Base-by-base conservation (phyloP, 345 rosid species). In the Pugionium dolabratum region DNA sequence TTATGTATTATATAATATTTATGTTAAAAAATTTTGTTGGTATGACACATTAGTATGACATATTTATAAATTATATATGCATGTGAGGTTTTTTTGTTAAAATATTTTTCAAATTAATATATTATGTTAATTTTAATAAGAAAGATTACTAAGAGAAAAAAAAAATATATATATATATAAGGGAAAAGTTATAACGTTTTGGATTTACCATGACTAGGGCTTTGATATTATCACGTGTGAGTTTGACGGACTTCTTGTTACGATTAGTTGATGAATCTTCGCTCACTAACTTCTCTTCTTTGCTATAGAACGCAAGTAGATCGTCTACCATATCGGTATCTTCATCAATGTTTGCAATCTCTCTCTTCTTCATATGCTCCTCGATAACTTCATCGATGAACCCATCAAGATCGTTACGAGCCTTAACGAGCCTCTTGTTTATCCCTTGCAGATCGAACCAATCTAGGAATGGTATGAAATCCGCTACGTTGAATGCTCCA, bases 401-500 rank as follows among this genome's bases (percentile, higher is more conserved):
- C 69, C 63, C 62, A 47, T 93, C 97, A 0, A 93, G 86, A 2
- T 81, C 68, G 4, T 52, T 35, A 9, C 98, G 91, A 32, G 98
- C 98, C 63, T 81, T 80, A 6, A 42, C 74, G 0, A 88, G 80
- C 59, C 98, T 74, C 3, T 39, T 28, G 61, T 70, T 80, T 41
- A 90, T 79, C n/a, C 97, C 95, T 31, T 87, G 88, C 0, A 86
- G 83, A 55, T 85, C 98, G 2, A 82, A 60, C 87, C 91, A 77
- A 2, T 77, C 75, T n/a, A 93, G 78, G 67, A 66, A 78, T 9
- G 96, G 97, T 26, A 93, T 75, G 58, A 88, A 90, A 71, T 93
- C 98, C 0, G 96, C 91, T 6, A 93, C 73, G 58, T 93, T 93
- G 47, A 93, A 93, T 4, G 97, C 97, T 4, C 98, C 98, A 43